Evolutionary conservation across 1,284 basidiomycete genomes (phyloP).

Genomic region (Clitocybe nebularis): DNA sequence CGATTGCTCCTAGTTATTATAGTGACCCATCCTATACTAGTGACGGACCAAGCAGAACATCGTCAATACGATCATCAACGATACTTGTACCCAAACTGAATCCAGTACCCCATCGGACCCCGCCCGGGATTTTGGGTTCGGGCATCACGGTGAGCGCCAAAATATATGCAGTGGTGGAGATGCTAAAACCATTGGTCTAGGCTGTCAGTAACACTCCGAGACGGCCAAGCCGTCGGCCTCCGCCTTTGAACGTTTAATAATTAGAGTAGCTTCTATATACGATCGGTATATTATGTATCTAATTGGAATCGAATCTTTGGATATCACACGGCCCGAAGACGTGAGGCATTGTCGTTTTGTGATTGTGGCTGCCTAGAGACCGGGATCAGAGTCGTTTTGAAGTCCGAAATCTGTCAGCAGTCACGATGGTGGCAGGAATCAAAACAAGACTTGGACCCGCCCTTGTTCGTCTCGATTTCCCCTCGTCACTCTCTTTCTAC

Average conservation of each 20-base stretch:
- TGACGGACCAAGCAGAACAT: constrained; percentile 6
- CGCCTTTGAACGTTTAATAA: constrained; percentile 20
- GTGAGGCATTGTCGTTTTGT: no score
- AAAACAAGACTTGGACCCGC: constrained; percentile 3
- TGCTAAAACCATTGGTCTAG: no score
- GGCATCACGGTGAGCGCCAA: no score
- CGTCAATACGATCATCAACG: constrained; percentile 18
- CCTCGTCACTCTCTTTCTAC: constrained; percentile 24
- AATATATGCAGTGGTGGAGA: no score
- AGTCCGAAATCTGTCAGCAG: constrained; percentile 17
- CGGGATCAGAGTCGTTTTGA: constrained; percentile 18
- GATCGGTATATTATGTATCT: background rate
- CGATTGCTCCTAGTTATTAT: constrained; percentile 33
- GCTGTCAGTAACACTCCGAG: constrained; percentile 22
- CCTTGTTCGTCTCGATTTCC: constrained; percentile 19
- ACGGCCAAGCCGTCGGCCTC: constrained; percentile 27
- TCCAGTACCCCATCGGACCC: constrained; percentile 18
- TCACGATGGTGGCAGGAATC: background rate
- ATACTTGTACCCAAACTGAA: constrained; percentile 16
- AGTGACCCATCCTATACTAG: constrained; percentile 20
- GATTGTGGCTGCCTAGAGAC: constrained; percentile 15
- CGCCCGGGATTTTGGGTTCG: constrained; percentile 12
- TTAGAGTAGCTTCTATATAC: background rate
- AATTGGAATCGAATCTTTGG: no score
- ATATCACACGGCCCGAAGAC: no score